phyloP scores from a whole-genome alignment of 106 monocot genomes.

The Acanthochlamys bracteata region DNA sequence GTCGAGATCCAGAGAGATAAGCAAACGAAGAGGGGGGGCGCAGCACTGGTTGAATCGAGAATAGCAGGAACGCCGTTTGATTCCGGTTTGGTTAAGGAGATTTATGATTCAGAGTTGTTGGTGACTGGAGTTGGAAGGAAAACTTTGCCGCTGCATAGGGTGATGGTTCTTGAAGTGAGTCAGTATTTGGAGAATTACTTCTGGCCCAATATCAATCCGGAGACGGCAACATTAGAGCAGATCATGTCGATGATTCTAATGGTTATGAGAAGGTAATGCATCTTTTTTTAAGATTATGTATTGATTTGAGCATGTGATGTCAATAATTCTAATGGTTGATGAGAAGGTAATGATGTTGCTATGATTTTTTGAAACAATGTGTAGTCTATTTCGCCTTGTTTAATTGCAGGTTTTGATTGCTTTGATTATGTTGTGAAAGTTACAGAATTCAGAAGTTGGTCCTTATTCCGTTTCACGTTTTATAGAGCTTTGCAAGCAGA shows the following conservation, averaged over 20 bases:
- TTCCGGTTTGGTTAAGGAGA: constrained; percentile 66
- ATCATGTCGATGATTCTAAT: constrained; percentile 97
- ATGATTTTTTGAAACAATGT: background rate
- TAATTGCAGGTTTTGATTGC: too few relatives aligned
- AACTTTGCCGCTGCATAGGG: constrained; percentile 85
- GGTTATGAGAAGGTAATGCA: constrained; percentile 83
- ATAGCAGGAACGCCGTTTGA: constrained; percentile 23
- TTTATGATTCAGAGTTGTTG: constrained; percentile 73
- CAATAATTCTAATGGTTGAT: constrained; percentile 91
- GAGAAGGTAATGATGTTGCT: constrained; percentile 53
- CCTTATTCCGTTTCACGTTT: too few relatives aligned
- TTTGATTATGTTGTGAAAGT: too few relatives aligned
- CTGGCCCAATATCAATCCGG: constrained; percentile 83
- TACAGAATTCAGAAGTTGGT: too few relatives aligned
- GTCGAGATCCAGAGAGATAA: constrained; percentile 86
- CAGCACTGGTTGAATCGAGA: constrained; percentile 43
- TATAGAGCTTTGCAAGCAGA: too few relatives aligned
- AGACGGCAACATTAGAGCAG: constrained; percentile 75
- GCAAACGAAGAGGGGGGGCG: constrained; percentile 63
- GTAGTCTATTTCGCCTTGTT: background rate
- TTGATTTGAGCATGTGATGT: constrained; percentile 83
- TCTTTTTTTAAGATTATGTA: too few relatives aligned
- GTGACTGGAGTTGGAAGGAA: constrained; percentile 45
- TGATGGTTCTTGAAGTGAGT: constrained; percentile 94
- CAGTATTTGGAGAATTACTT: constrained; percentile 97